phyloP scores from a whole-genome alignment of 1,284 basidiomycete species.

The Cutaneotrichosporon sp. region DNA sequence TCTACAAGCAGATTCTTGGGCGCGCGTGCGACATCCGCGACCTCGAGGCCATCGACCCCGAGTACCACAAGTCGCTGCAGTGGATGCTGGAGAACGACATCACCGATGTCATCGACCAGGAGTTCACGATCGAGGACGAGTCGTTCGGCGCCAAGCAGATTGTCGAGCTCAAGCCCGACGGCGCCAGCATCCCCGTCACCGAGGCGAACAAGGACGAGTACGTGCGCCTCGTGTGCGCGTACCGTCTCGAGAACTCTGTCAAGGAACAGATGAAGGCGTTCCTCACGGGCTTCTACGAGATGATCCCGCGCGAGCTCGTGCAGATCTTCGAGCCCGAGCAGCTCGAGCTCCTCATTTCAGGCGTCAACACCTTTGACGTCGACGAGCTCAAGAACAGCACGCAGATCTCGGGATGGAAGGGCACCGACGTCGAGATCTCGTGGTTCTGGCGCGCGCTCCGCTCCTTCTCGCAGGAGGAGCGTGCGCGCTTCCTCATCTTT shows the following conservation, averaged over 20 bases:
- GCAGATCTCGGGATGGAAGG: slow-evolving; percentile 53
- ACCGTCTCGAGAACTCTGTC: slow-evolving; percentile 91
- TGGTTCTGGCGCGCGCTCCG: slow-evolving; percentile 99
- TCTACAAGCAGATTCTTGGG: slow-evolving; percentile 89
- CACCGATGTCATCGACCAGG: slow-evolving; percentile 53
- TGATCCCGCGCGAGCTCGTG: slow-evolving; percentile 54
- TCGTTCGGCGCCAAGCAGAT: slow-evolving; percentile 87
- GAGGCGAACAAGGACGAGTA: slow-evolving; percentile 97
- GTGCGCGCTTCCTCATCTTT: slow-evolving; percentile 95
- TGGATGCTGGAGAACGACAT: slow-evolving; percentile 56
- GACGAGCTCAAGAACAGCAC: slow-evolving; percentile 93
- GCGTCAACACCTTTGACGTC: slow-evolving; percentile 97
- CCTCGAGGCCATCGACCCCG: slow-evolving; percentile 94
- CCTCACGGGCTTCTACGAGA: slow-evolving; percentile 88
- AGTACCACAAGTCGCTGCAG: slow-evolving; percentile 60
- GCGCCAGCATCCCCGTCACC: slow-evolving; percentile 79
- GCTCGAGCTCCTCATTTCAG: slow-evolving; percentile 94
- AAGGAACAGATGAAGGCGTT: slow-evolving; percentile 94
- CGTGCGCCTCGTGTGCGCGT: slow-evolving; percentile 76
- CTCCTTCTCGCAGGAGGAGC: slow-evolving; percentile 94
- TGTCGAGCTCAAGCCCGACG: slow-evolving; percentile 80
- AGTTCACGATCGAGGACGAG: slow-evolving; percentile 56
- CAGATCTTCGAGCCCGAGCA: slow-evolving; percentile 92
- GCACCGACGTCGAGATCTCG: slow-evolving; percentile 84
- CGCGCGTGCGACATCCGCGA: slow-evolving; percentile 91